Base-by-base conservation (phyloP, 2,329 filamentous ascomycete species). In the Teratosphaeria pseudoeucalypti region DNA sequence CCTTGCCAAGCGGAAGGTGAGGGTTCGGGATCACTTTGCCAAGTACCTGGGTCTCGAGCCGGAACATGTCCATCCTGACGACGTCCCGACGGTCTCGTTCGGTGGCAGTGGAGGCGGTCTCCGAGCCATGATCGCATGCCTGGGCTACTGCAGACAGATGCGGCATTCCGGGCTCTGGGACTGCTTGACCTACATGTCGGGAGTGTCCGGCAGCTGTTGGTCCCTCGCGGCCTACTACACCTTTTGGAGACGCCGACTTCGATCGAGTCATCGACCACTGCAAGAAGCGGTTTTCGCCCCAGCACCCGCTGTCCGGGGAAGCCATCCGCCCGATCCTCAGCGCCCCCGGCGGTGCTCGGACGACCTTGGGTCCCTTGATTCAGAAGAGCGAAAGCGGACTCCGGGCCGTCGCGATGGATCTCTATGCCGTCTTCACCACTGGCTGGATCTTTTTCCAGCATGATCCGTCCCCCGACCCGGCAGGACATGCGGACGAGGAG, bases 171-270 rank as follows among this genome's bases (percentile, higher is more conserved):
- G 70, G 3, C 61, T 71, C 5, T 71, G 68, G 69, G 70, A 72
- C 57, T 67, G 67, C 52, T 55, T 71, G 19, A 69, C 68, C 6
- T 72, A 72, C 58, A 64, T 70, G 9, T 61, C 69, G 16, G 70
- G 70, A 6, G 70, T 72, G 0, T 71, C 68, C 43, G 68, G 70
- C 27, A 67, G 69, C 2, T 72, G 70, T 61, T 71, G 68, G 69
- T 66, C 67, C 7, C 57, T 71, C 14, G 68, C 67, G 10, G 65
- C 69, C 2, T 72, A 72, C 61, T 71, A 70, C 61, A 71, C 68
- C 11, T 66, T 66, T 72, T 54, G 69, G 67, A 11, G 61, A 66
- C 6, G 66, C 58, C 39, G 66, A 62, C 60, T 65, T 69, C 62
- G 62, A 68, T 19, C 62, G 60, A 34, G 65, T 72, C 2, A 70